Evolutionary conservation across 257 asterid genomes (phyloP).

Genomic region (Euphrasia confusa): DNA sequence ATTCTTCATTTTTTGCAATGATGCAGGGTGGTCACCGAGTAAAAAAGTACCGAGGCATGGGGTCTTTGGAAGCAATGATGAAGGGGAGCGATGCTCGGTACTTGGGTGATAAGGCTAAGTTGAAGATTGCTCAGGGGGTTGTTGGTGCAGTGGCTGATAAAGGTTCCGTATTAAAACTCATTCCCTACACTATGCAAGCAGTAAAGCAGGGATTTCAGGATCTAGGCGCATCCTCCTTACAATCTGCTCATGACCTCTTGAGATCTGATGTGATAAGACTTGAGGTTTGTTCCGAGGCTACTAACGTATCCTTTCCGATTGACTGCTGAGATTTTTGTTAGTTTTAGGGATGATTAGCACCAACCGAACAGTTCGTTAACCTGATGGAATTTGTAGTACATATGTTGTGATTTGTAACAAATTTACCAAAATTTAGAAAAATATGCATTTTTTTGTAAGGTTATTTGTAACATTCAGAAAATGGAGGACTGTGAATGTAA

Average conservation of each 20-base stretch:
- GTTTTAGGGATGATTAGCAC: background rate
- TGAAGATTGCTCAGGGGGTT: conserved; percentile 93
- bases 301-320: background rate
- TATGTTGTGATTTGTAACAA: no score
- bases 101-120: conserved; percentile 76
- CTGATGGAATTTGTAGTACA: no score
- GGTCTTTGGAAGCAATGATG: conserved; percentile 91
- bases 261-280: conserved; percentile 63
- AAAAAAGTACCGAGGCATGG: conserved; percentile 85
- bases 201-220: conserved; percentile 93
- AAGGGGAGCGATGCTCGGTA: conserved; percentile 92
- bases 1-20: no score
- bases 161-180: conserved; percentile 69
- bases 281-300: conserved; percentile 43
- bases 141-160: conserved; percentile 89
- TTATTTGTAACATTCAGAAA: background rate
- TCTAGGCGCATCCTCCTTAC: conserved; percentile 84
- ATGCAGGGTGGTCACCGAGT: conserved; percentile 14
- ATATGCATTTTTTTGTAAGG: no score
- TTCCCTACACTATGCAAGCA: conserved; percentile 90
- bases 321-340: background rate
- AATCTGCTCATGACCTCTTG: conserved; percentile 77
- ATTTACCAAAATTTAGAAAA: no score
- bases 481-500: background rate
- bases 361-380: no score